Evolutionary conservation across 345 rosid genomes (phyloP).

Genomic region (Linum lewisii): DNA sequence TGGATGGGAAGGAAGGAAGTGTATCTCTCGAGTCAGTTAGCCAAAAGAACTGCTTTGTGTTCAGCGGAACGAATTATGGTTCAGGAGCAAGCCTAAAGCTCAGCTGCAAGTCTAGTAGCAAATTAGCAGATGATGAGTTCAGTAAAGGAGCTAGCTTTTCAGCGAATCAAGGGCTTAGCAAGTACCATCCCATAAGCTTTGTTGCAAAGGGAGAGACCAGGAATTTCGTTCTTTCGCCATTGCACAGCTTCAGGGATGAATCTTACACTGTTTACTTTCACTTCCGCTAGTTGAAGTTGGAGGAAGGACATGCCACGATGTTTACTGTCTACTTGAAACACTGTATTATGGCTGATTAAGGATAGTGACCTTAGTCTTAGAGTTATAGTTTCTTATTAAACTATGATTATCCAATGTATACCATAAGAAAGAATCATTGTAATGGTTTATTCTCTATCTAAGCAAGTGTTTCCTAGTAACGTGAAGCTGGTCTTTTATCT

Average conservation of each 20-base stretch:
- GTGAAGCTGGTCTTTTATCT: too few relatives aligned
- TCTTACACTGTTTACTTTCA: constrained; percentile 68
- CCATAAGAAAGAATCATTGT: too few relatives aligned
- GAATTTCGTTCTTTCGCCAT: constrained; percentile 63
- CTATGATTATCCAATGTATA: too few relatives aligned
- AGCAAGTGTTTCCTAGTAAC: too few relatives aligned
- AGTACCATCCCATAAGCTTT: constrained; percentile 75
- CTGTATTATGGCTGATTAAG: too few relatives aligned
- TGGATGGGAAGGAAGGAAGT: constrained; percentile 46
- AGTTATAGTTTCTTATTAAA: too few relatives aligned
- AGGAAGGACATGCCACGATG: too few relatives aligned
- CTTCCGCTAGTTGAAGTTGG: constrained; percentile 26
- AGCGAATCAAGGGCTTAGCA: constrained; percentile 34
- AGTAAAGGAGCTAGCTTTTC: constrained; percentile 47
- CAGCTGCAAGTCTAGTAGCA: constrained; percentile 33
- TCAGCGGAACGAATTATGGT: constrained; percentile 27
- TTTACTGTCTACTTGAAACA: neutral
- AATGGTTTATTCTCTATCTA: too few relatives aligned
- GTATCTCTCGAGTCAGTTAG: constrained; percentile 48
- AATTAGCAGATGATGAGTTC: constrained; percentile 20
- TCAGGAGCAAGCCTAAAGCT: constrained; percentile 34
- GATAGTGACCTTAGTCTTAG: too few relatives aligned
- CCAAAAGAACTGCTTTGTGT: constrained; percentile 51
- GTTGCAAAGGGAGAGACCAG: constrained; percentile 48
- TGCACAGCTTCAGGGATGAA: constrained; percentile 71